Base-by-base conservation (phyloP, 805 yeast species). In the Kodamaea nitidulidarum region DNA sequence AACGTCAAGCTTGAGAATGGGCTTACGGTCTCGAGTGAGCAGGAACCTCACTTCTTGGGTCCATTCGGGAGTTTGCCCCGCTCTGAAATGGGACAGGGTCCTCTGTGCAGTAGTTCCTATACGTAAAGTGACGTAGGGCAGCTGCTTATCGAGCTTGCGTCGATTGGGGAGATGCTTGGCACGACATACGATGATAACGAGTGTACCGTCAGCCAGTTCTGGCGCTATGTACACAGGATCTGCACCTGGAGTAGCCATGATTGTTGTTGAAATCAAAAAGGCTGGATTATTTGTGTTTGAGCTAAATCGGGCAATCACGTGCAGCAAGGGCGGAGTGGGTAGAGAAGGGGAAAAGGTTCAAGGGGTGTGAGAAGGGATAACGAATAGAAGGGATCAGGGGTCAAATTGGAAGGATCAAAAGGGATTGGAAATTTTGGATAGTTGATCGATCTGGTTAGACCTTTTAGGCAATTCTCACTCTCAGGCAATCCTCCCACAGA, bases 61-160 rank as follows among this genome's bases (percentile, higher is more conserved):
- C 87, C 97, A 93, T 15, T 70, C 76, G 1, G 98, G 98, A 4
- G 86, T 84, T 56, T 93, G 98, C 2, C 98, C 98, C 1, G 96
- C 98, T 48, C 98, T 67, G 38, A 77, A 74, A 43, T 85, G 80
- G 0, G 87, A 73, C 25, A 79, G 80, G 1, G 97, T 87, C 52
- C 83, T 79, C 47, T 84, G 80, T 7, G 95, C 91, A 50, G 77
- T 76, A 43, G 86, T 87, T 20, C 90, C 91, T 4, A 93, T 71
- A 41, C 98, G 68, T 9, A 86, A 71, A 4, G 91, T 78, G 44
- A 88, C 84, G 62, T 87, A 90, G 2, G 98, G 98, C 47, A 86
- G 84, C 61, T 93, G 98, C 54, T 93, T 93, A 53, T 95, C 97
- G 37, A 91, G 68, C 46, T 83, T 86, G 26, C 91, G 71, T 45